A percentile compares a stretch with the other conserved stretches of the same genome.
These are phyloP conservation scores for Papiliotrema flavescens DNA, from an alignment of 1,284 basidiomycete genomes.

Conservation along the genomic window DNA sequence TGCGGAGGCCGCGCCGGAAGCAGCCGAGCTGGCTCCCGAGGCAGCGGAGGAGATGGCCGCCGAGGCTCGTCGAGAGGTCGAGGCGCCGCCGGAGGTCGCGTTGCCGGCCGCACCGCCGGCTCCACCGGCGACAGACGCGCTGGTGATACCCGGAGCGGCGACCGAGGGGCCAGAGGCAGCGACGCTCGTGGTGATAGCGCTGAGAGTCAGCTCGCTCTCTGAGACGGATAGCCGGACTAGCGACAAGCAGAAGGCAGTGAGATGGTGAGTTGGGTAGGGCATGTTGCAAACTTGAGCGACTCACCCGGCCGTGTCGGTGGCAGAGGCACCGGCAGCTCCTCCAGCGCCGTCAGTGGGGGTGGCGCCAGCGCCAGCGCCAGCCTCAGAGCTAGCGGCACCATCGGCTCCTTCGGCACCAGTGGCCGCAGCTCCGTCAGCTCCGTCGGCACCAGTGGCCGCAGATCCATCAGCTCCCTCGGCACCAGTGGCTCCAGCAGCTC, in stretches of 20 bases:
- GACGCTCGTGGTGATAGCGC: neutral
- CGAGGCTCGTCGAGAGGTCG: neutral
- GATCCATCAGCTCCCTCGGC: too few relatives aligned
- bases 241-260: neutral
- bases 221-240: neutral
- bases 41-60: neutral
- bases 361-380: too few relatives aligned
- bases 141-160: neutral
- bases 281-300: too few relatives aligned
- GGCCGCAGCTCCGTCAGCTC: too few relatives aligned
- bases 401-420: too few relatives aligned
- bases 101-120: neutral
- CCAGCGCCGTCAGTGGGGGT: too few relatives aligned
- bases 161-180: neutral
- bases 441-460: too few relatives aligned
- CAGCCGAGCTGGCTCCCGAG: neutral
- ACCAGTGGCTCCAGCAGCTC: too few relatives aligned
- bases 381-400: too few relatives aligned
- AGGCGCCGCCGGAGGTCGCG: neutral
- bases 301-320: too few relatives aligned
- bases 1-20: neutral
- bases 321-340: too few relatives aligned
- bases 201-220: neutral
- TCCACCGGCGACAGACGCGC: neutral
- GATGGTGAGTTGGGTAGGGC: neutral